Base-by-base conservation (phyloP, 208 protist species). In the Acanthamoeba quina region DNA sequence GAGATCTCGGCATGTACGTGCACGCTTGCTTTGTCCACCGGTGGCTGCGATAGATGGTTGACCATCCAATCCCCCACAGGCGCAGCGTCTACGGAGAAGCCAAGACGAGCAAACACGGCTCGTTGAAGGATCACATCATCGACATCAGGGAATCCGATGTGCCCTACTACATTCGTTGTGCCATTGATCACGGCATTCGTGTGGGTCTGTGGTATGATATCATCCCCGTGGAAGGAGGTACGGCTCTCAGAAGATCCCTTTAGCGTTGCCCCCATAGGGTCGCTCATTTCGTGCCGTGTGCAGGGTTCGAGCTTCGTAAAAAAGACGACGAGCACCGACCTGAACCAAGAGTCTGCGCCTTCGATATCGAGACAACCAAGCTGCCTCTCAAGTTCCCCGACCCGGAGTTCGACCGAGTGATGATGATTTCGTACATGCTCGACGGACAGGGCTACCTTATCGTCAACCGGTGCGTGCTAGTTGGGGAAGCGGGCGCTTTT, bases 371-470 rank as follows among this genome's bases (percentile, higher is more conserved):
- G 95, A 99, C 98, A 10, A 99, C 99, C 2, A 99, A 99, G 95
- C 96, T 98, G 7, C 99, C 99, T 47, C 96, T 99, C 64, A 99
- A 99, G 95, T 99, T 99, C 96, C 99, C 99, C 37, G 99, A 99
- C 94, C 47, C 96, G 0, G 95, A 98, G 74, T 97, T 98, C 21
- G 99, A 99, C 97, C 96, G 98, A 92, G 99, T 99, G 60, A 99
- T 99, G 97, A 99, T 99, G 99, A 99, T 99, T 86, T 99, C 99
- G 5, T 99, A 99, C 97, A 99, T 99, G 99, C 90, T 99, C 11
- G 99, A 99, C 95, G 98, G 98, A 1, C 97, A 99, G 76, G 99
- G 99, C 41, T 99, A 99, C 95, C 96, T 99, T 17, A 99, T 99
- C 94, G 96, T 99, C 64, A 99, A 99, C 96, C 94, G 99, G 74